Evolutionary conservation across 345 rosid species (phyloP), one percentile per base, ranked within the genome.

Genomic region (Brassica carinata): DNA sequence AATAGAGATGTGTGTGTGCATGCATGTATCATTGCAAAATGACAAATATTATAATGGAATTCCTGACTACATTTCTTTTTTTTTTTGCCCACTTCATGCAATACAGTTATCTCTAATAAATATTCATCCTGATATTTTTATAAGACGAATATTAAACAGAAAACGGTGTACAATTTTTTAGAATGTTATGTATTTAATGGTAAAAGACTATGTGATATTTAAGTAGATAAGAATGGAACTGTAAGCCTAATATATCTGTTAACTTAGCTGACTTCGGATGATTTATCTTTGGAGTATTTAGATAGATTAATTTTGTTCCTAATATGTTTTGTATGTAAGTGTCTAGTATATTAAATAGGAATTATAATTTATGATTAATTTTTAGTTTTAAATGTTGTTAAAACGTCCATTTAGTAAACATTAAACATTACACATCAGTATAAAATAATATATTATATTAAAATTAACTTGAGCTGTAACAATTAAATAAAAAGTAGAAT

Each of bases 21-120:
- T 14, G 40, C 53, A 64, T 34, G 45, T 53, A 66, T 74, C 64
- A 64, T 64, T 66, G 55, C 65, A 75, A 66, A 67, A 66, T 30
- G 57, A 67, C 57, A 67, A 67, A 34, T 26, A 66, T 9, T 53
- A 66, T 75, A 31, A 53, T 65, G 17, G 64, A 64, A 43, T 17
- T 15, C 31, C 7, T 8, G 34, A 71, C 33, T 58, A 7, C 26
- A 17, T 8, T 43, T 43, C 13, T n/a, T n/a, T n/a, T n/a, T 43
- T 43, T 43, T n/a, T 43, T 27, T 27, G 36, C 36, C 34, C 5
- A 62, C 34, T n/a, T 11, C 34, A 62, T 29, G 18, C 36, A 13
- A 63, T 29, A 63, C 38, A 63, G 1, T 29, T 63, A 13, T 23
- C 8, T 63, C 67, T 63, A 63, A 63, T 63, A 63, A 29, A 63